Conservation (phyloP, 306 rosid genomes). For the Arachis hypogaea region DNA sequence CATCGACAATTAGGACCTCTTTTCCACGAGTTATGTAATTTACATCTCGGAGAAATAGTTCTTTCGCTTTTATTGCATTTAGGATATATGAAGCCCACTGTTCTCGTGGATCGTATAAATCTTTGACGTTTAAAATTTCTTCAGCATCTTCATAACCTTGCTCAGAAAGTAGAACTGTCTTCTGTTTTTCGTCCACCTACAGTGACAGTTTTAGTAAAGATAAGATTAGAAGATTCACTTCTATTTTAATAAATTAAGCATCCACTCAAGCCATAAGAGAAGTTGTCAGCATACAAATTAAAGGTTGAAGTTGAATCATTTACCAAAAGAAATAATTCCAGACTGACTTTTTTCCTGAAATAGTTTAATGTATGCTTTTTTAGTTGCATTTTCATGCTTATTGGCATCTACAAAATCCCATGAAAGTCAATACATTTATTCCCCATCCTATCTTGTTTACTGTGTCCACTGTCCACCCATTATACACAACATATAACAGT, state of each 20-base stretch:
- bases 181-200: constrained; percentile 96
- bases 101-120: constrained; percentile 93
- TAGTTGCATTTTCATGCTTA: constrained; percentile 3
- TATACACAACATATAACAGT: not conserved
- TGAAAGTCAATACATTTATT: not conserved
- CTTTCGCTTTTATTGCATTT: constrained; percentile 95
- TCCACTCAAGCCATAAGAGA: constrained; percentile 14
- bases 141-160: constrained; percentile 99
- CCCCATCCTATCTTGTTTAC: not conserved
- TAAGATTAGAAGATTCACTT: constrained; percentile 12
- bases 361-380: not conserved
- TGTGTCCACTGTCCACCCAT: not conserved
- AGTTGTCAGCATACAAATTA: constrained; percentile 28
- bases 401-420: constrained; percentile 21
- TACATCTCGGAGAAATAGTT: constrained; percentile 91
- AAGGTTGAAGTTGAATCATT: not conserved
- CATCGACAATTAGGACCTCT: constrained; percentile 94
- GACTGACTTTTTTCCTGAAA: not conserved
- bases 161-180: constrained; percentile 82
- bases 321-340: not conserved
- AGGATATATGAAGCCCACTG: constrained; percentile 96
- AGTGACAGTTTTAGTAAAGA: constrained; percentile 37
- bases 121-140: constrained; percentile 87
- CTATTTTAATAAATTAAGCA: constrained; percentile 20
- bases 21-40: constrained; percentile 91